Evolutionary conservation across 768 basidiomycete genomes (phyloP).

Genomic region (Pisolithus microcarpus): DNA sequence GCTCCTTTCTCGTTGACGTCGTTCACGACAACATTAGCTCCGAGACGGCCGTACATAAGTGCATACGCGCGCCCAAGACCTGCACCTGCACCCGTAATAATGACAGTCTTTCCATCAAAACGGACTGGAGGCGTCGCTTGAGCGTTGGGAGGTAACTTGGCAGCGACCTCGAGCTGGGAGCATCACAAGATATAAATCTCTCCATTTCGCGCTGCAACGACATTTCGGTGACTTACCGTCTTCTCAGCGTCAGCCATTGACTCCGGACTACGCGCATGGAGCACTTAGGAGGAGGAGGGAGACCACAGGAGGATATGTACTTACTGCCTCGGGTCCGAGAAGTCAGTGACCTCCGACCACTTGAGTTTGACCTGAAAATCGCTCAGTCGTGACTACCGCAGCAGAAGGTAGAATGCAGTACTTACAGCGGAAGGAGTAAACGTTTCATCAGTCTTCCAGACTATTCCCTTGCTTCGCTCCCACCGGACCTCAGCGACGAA

Average conservation of each 20-base stretch:
- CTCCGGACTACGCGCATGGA: constrained; percentile 58
- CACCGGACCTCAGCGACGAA: constrained; percentile 88
- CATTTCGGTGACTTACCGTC: constrained; percentile 32
- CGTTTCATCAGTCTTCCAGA: constrained; percentile 83
- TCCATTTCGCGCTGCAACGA: background rate
- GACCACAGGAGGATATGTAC: constrained; percentile 17
- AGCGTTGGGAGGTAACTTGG: constrained; percentile 54
- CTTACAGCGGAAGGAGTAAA: constrained; percentile 93
- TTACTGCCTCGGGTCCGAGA: constrained; percentile 62
- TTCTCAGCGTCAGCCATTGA: constrained; percentile 56
- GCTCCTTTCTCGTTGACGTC: constrained; percentile 88
- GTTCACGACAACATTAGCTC: constrained; percentile 96
- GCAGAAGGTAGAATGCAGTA: background rate
- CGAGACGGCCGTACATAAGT: constrained; percentile 82
- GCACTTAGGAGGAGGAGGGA: constrained; percentile 10
- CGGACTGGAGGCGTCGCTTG: constrained; percentile 66
- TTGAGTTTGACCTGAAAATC: constrained; percentile 62
- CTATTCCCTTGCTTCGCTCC: constrained; percentile 80
- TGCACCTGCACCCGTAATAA: constrained; percentile 92
- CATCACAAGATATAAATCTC: background rate
- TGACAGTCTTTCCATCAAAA: constrained; percentile 85
- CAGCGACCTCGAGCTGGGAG: constrained; percentile 55
- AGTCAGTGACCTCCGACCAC: constrained; percentile 80
- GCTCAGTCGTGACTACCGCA: background rate
- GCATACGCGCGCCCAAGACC: constrained; percentile 92